Evolutionary conservation across 257 asterid species (phyloP).

Genomic region (Thymus quinquecostatus): DNA sequence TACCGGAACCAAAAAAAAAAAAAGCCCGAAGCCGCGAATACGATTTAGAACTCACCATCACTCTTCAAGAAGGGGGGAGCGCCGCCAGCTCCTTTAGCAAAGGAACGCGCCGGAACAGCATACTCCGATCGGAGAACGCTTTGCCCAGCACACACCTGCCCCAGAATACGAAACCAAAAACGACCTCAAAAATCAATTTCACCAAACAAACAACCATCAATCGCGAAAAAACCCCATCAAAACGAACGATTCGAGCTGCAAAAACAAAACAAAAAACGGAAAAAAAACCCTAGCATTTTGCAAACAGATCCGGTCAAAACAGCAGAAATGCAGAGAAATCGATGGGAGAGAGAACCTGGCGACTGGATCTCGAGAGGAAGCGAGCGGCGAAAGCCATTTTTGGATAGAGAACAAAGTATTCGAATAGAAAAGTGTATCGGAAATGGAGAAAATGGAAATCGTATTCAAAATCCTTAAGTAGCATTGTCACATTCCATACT

Average conservation of each 20-base stretch:
- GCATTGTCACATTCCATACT: too few relatives aligned
- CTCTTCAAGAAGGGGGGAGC: constrained; percentile 70
- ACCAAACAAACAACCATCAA: background rate
- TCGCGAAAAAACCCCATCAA: background rate
- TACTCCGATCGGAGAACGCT: constrained; percentile 56
- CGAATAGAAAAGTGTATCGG: too few relatives aligned
- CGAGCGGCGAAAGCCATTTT: constrained; percentile 76
- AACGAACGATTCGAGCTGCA: background rate
- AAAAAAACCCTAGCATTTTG: constrained; percentile 25
- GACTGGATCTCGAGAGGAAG: constrained; percentile 67
- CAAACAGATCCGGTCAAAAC: constrained; percentile 27
- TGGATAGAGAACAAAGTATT: constrained; percentile 31
- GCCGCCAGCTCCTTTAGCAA: constrained; percentile 71
- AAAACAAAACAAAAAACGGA: background rate
- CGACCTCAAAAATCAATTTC: background rate
- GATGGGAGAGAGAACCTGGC: constrained; percentile 53
- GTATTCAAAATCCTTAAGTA: too few relatives aligned
- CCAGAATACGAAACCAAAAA: background rate
- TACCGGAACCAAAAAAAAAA: background rate
- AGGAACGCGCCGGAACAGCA: constrained; percentile 65
- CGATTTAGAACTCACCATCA: constrained; percentile 67
- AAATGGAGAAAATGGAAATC: too few relatives aligned
- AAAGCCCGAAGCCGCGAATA: too few relatives aligned
- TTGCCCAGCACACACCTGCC: constrained; percentile 54
- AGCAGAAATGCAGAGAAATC: constrained; percentile 16